Evolutionary conservation across 805 yeast genomes (phyloP), one percentile per base, ranked within the genome.

Genomic region (Zygosaccharomyces gambellarensis): DNA sequence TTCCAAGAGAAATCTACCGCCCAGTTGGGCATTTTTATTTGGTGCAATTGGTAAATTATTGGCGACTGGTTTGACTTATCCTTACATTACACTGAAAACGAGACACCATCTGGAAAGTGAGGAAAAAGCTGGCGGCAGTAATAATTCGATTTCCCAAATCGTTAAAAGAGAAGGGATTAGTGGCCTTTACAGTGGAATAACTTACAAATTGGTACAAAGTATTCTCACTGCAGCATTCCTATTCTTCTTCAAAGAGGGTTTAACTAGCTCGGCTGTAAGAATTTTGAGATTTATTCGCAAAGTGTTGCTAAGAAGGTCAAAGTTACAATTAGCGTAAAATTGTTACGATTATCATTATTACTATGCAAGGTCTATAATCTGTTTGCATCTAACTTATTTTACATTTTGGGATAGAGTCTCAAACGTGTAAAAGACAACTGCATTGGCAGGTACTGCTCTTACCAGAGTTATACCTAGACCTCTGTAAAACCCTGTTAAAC

Each of bases 11-110:
- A 48, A 43, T 5, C 70, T 85, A 52, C 78, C 85, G 5, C 81
- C 96, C 3, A 57, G 76, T 29, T 89, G 89, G 69, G 95, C 96
- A 4, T 87, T 90, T 61, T 69, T 86, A 54, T 74, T 90, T 51
- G 98, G 98, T 23, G 96, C 97, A 1, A 65, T 90, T 39, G 95
- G 96, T 23, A 90, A 90, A 70, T 75, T 90, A 56, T 75, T 86
- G 49, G 96, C 97, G n/a, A 90, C 97, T 10, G 76, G 85, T 23
- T 76, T 82, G 49, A 90, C 98, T 0, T 90, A 90, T 67, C 98
- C 98, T 3, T 88, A 89, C 68, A 83, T 90, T 63, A 90, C 97
- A 3, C 71, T 90, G 62, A 87, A 92, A 70, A 75, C 96, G 5
- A 83, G 97, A 64, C 82, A 88, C 86, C 97, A 90, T 70, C 71